Evolutionary conservation across 2,329 filamentous ascomycete genomes (phyloP), one percentile per base, ranked within the genome.

Genomic region (Sporothrix protearum): DNA sequence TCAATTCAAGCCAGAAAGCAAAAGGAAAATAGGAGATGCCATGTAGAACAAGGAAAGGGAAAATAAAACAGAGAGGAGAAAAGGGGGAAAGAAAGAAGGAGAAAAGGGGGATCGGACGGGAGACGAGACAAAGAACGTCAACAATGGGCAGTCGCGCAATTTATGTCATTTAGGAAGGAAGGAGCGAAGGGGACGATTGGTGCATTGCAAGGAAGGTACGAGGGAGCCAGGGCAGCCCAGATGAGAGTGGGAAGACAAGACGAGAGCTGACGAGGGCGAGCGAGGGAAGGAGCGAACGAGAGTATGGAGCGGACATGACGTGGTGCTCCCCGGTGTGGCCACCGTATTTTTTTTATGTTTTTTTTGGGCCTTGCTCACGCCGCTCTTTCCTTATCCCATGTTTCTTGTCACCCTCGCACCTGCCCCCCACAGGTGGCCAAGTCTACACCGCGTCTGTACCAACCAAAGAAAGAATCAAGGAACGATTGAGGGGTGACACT

Each of bases 91-190:
- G 73, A 36, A 80, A 59, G 68, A 73, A 75, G 78, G 78, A 81
- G 7, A 71, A 72, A 22, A 75, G 76, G 3, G 83, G 75, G 0
- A 82, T 75, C 19, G 16, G 66, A 9, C 25, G 19, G 81, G 78
- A 30, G 76, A 78, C 0, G 76, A 42, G 25, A 47, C 10, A 22
- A 30, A 69, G 51, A 12, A 59, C 33, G 16, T 57, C 66, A 68
- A 68, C 49, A 68, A 39, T 25, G n/a, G 49, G 47, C 36, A 53
- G 42, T 19, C 39, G 33, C 30, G 16, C 33, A 49, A 28, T 55
- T 68, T 55, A 42, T 55, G 66, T 53, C 6, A 16, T 47, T 47
- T 67, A 25, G 33, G 63, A 55, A 10, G 33, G 66, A 68, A 68
- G 49, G 66, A 68, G 66, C 49, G 10, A 53, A 55, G 47, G 47